These are phyloP conservation scores for Raddia guianensis DNA, from an alignment of 176 grass and related monocot genomes.

Conservation along the genomic window DNA sequence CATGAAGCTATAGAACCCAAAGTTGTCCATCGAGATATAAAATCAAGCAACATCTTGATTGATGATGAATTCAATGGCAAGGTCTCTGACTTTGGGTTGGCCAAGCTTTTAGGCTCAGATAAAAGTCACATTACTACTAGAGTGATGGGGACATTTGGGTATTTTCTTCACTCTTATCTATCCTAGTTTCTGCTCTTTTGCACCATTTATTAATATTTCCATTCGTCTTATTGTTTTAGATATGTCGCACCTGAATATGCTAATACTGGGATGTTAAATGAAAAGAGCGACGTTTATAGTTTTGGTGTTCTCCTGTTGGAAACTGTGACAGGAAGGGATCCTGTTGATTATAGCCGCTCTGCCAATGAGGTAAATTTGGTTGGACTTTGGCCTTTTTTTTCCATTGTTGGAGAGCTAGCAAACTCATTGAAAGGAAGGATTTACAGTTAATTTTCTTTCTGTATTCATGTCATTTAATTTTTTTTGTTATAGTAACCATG, in stretches of 20 bases:
- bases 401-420: background rate
- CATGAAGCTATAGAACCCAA: constrained; percentile 99
- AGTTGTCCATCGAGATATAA: constrained; percentile 98
- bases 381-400: background rate
- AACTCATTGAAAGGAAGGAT: background rate
- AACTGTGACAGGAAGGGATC: constrained; percentile 90
- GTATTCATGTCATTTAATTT: constrained; percentile 13
- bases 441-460: background rate
- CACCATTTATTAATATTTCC: constrained; percentile 17
- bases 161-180: background rate
- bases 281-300: constrained; percentile 99
- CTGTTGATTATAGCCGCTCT: constrained; percentile 82
- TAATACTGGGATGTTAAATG: constrained; percentile 97
- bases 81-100: constrained; percentile 94
- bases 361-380: constrained; percentile 69
- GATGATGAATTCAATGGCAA: constrained; percentile 95
- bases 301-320: constrained; percentile 92
- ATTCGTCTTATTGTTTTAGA: constrained; percentile 52
- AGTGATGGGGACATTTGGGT: constrained; percentile 99
- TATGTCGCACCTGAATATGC: constrained; percentile 98
- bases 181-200: background rate
- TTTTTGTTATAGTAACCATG: background rate
- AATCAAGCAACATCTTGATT: constrained; percentile 99
- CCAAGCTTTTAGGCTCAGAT: constrained; percentile 91
- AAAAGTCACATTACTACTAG: constrained; percentile 96